Evolutionary conservation across 2,329 filamentous ascomycete genomes (phyloP), one percentile per base, ranked within the genome.

Genomic region (Cladophialophora carrionii): DNA sequence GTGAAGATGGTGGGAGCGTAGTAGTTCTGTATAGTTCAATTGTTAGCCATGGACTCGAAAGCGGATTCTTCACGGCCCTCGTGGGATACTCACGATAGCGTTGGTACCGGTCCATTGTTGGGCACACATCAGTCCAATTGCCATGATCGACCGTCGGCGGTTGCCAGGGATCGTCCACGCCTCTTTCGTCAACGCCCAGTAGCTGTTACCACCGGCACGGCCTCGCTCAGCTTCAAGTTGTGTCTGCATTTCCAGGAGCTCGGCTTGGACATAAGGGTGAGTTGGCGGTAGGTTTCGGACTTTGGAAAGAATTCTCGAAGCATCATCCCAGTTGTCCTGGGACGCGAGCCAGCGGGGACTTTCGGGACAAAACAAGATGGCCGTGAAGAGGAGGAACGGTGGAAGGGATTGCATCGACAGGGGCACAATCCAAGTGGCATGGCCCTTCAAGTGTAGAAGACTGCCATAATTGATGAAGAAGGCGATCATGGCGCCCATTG

Each of bases 1-100:
- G 79, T 78, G 78, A 91, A 91, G 71, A 91, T 90, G 62, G 85
- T 83, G 0, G 89, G 89, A 0, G 87, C 86, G 70, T 91, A 90
- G 78, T 89, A 89, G 74, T 88, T 86, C 57, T 60, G 57, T 20
- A 34, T 34, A 9, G 14, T 43, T 8, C 14, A 17, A 8, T 14
- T 8, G 41, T 58, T 51, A 58, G 56, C 43, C 37, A 6, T 6
- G 14, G 10, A 1, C 37, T 43, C 5, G 1, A n/a, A 43, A 2
- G 34, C 1, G 34, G 17, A 41, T 14, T 17, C 4, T 14, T 17
- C 34, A 37, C 17, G 34, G 1, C 12, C 14, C 34, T 17, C 4
- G 3, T n/a, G 34, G 31, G 37, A 59, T 2, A 53, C 57, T 26
- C 41, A 60, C 57, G 54, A 88, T 82, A 0, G 84, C 84, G 64